phyloP scores from a whole-genome alignment of 805 yeast species.

The Wickerhamiella australiensis region DNA sequence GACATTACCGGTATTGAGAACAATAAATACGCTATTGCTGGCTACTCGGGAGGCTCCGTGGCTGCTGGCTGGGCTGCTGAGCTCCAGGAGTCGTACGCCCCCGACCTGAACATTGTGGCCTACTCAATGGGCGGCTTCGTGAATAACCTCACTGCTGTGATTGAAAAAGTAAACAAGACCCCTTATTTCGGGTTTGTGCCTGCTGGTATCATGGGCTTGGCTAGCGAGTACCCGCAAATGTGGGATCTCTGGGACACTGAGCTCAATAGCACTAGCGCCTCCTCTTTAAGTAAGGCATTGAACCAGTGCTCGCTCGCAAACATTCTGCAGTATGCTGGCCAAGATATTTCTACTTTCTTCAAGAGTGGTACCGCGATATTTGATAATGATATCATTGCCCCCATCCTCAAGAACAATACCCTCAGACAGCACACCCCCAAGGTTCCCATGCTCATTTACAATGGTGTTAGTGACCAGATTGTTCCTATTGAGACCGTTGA shows the following conservation, averaged over 20 bases:
- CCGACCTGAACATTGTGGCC: conserved; percentile 23
- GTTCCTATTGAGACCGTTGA: conserved; percentile 20
- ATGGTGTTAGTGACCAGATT: conserved; percentile 22
- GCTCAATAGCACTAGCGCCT: conserved; percentile 8
- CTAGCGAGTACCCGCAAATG: conserved; percentile 19
- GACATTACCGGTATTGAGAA: conserved; percentile 6
- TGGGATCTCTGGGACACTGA: conserved; percentile 9
- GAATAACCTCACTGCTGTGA: conserved; percentile 16
- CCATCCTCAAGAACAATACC: conserved; percentile 18
- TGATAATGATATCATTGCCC: conserved; percentile 10
- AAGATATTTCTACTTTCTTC: conserved; percentile 19
- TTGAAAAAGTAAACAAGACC: conserved; percentile 15
- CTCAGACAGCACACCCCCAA: conserved; percentile 21
- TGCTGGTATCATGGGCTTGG: conserved; percentile 21
- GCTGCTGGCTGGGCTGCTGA: conserved; percentile 26
- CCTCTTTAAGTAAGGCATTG: conserved; percentile 8
- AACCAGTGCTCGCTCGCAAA: conserved; percentile 17
- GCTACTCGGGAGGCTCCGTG: conserved; percentile 25
- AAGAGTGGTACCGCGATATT: conserved; percentile 18
- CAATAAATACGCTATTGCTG: conserved; percentile 17
- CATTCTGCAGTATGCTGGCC: conserved; percentile 13
- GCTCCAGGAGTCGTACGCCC: conserved; percentile 22
- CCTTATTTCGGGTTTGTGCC: conserved; percentile 21
- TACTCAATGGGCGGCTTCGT: conserved; percentile 23
- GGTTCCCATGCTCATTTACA: conserved; percentile 22